Evolutionary conservation across 2,329 filamentous ascomycete genomes (phyloP), one percentile per base, ranked within the genome.

Genomic region (Neonectria punicea): DNA sequence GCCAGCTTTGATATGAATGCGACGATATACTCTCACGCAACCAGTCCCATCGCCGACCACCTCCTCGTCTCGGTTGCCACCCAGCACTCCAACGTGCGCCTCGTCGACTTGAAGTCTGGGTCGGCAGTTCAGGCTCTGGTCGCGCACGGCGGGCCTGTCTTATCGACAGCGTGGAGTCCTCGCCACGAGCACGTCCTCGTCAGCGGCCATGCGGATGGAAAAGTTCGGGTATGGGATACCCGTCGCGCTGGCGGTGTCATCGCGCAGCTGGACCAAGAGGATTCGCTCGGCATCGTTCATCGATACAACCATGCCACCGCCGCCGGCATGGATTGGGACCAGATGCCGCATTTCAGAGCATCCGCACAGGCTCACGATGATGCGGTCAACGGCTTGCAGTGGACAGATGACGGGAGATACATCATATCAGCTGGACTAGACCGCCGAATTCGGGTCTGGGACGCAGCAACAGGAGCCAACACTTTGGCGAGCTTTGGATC

Each of bases 401-500:
- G 94, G 93, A 94, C 92, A 1, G 90, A 93, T 65, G 90, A 93
- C 74, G 93, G 93, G 1, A 84, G 83, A 14, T 90, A 92, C 75
- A 84, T 98, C 18, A 84, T 98, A 13, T 93, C 92, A 1, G 87
- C 92, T 2, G 94, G 94, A 0, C 92, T 97, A 63, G 96, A 98
- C 76, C 86, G 92, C 53, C 88, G 91, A 9, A 90, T 98, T 67
- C 88, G 94, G 5, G 92, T 98, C 1, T 98, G 95, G 95, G 87
- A 97, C 75, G 88, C 92, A 2, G 85, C 85, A 0, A 93, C 89
- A 0, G 93, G 94, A 2, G 91, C 91, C 18, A 98, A 98, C 77
- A 97, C 93, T 0, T 87, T 98, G 6, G 92, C 92, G 0, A 94
- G 91, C 77, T 98, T 98, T 75, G 94, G 94, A 0, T 92, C 94